These are phyloP conservation scores for Ceratocystis destructans DNA, from an alignment of 2,329 filamentous ascomycete genomes.

Conservation along the genomic window DNA sequence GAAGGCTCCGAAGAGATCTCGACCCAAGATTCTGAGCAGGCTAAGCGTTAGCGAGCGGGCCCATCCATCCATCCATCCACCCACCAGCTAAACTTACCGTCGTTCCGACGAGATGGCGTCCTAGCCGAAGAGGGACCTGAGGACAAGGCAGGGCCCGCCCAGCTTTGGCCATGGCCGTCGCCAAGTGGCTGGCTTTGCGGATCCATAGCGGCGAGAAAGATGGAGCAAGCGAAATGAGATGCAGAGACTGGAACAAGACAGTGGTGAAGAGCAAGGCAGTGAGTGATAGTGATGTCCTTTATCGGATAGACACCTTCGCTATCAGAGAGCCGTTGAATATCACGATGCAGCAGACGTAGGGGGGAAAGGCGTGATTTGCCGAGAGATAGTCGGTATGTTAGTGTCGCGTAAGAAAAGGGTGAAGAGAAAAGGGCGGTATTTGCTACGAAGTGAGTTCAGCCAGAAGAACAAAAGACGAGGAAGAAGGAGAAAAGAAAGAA, in stretches of 20 bases:
- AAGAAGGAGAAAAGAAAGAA: neutral
- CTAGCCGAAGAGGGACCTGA: neutral
- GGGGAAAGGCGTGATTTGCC: neutral
- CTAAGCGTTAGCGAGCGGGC: too few species aligned
- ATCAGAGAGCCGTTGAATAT: neutral
- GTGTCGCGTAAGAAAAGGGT: neutral
- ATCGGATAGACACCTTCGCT: neutral
- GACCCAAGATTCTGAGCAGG: conserved; percentile 72
- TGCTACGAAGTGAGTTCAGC: too few species aligned
- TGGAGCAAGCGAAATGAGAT: neutral
- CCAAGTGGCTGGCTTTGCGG: conserved; percentile 3
- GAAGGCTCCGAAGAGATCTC: conserved; percentile 88
- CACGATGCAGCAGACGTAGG: neutral
- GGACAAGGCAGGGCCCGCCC: neutral
- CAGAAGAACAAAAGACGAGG: neutral
- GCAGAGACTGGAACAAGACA: neutral
- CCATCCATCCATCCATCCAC: too few species aligned
- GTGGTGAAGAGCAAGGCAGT: neutral
- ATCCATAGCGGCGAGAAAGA: neutral
- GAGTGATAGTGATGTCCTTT: neutral
- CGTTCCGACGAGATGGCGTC: neutral
- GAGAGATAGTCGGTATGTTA: too few species aligned
- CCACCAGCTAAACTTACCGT: conserved; percentile 1
- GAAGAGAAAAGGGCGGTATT: neutral
- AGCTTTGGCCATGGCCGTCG: neutral